Base-by-base conservation (phyloP, 805 yeast genomes). In the Scheffersomyces amazonensis region DNA sequence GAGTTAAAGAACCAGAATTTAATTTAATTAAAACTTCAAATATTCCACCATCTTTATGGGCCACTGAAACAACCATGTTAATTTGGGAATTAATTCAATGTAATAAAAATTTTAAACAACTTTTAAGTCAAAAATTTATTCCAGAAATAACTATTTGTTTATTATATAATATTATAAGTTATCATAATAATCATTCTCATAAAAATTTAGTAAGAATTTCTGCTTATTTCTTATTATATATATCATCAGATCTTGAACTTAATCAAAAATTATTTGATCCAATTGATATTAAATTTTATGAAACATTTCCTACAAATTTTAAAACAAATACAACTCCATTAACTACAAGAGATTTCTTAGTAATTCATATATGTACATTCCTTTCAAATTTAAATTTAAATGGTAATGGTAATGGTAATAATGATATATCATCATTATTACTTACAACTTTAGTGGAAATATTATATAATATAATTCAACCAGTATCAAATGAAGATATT, bases 81-180 rank as follows among this genome's bases (percentile, higher is more conserved):
- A 47, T 85, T 12, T 87, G 95, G 86, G 95, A 86, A 50, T 61
- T 88, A 31, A 61, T 78, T 23, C 91, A 87, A 53, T 81, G 88
- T 48, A 91, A 91, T 60, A 69, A 68, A 41, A 60, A 59, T 34
- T 81, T 83, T 50, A 71, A 71, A 41, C 58, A 71, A 2, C 19
- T 53, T 18, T 46, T 60, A 2, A 56, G 49, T 1, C 67, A 70
- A 11, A 66, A 70, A 32, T 69, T 70, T 43, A 74, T 80, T 2
- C 66, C 73, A 21, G 83, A 82, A 47, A 56, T 85, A 29, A 56
- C 76, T 31, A 62, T 84, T 0, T 58, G 74, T 2, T 58, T 85
- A 15, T 50, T 81, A 6, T 85, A 75, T 56, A 77, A 84, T 55
- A 66, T 87, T 34, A 64, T 67, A 38, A 75, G 71, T 18, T 79